Conservation (phyloP, 2,329 filamentous ascomycete species). For the Aspergillus quadricinctus region DNA sequence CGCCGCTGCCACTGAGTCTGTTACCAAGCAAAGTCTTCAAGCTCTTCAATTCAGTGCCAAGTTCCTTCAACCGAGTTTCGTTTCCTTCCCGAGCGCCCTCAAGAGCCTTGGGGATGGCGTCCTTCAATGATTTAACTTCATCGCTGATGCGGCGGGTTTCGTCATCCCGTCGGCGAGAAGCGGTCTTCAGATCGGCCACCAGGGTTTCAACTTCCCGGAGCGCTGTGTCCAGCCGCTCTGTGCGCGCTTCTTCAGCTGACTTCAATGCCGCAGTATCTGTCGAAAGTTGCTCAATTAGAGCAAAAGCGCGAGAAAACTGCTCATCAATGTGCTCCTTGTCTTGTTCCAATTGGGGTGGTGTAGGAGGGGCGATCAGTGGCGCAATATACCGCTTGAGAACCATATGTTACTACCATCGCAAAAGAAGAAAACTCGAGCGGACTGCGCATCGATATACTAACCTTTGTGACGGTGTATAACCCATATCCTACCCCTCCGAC, state of each 20-base stretch:
- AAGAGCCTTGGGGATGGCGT: constrained; percentile 82
- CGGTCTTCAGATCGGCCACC: constrained; percentile 73
- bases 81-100: constrained; percentile 81
- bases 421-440: background rate
- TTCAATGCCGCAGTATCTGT: constrained; percentile 89
- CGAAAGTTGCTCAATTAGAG: constrained; percentile 83
- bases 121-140: constrained; percentile 77
- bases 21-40: constrained; percentile 80
- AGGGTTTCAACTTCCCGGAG: constrained; percentile 81
- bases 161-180: constrained; percentile 76
- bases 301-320: constrained; percentile 87
- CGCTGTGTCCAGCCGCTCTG: constrained; percentile 74
- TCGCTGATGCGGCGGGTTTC: constrained; percentile 82
- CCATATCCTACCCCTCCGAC: constrained; percentile 86
- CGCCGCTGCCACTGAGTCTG: constrained; percentile 45
- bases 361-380: constrained; percentile 87
- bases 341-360: constrained; percentile 85
- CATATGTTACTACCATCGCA: constrained; percentile 10
- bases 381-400: constrained; percentile 72
- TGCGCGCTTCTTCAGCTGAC: constrained; percentile 76
- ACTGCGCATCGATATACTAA: constrained; percentile 33
- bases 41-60: constrained; percentile 83
- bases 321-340: constrained; percentile 92
- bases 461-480: constrained; percentile 81
- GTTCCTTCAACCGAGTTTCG: constrained; percentile 75